Evolutionary conservation across 495 filamentous ascomycete genomes (phyloP).

Genomic region (Chaetomidium leptoderma): DNA sequence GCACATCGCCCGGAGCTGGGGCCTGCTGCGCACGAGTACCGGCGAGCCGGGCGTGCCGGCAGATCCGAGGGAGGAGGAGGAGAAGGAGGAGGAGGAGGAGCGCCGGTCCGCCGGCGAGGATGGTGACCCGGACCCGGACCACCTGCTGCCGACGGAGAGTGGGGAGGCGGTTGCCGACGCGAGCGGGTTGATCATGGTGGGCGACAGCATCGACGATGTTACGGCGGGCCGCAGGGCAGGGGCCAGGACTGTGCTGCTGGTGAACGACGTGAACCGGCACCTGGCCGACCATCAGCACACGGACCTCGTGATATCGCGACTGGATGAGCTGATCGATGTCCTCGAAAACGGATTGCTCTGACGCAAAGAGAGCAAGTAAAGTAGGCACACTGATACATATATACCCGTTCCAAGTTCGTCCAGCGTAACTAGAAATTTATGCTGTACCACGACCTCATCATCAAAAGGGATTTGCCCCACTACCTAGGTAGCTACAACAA

Average conservation of each 20-base stretch:
- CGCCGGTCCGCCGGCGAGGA: constrained; percentile 17
- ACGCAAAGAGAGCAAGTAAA: not conserved
- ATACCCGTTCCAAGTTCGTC: constrained; percentile 4
- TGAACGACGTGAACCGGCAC: constrained; percentile 73
- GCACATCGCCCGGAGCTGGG: constrained; percentile 76
- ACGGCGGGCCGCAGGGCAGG: constrained; percentile 80
- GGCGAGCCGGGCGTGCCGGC: constrained; percentile 26
- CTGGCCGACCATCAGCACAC: constrained; percentile 73
- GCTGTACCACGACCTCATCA: not conserved
- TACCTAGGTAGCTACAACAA: no score
- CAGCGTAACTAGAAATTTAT: constrained; percentile 3
- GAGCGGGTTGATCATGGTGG: constrained; percentile 56
- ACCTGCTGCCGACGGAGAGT: constrained; percentile 14
- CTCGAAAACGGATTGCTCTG: constrained; percentile 65
- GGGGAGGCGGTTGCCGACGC: constrained; percentile 43
- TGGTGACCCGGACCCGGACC: constrained; percentile 10
- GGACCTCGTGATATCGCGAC: constrained; percentile 59
- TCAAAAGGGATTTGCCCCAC: not conserved
- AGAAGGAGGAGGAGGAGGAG: constrained; percentile 26
- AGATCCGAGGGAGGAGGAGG: constrained; percentile 21
- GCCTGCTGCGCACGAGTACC: constrained; percentile 48
- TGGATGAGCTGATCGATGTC: constrained; percentile 69
- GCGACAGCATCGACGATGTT: constrained; percentile 93
- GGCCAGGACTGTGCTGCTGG: constrained; percentile 81
- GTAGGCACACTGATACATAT: no score